Conservation (phyloP, 768 basidiomycete species). For the Strobilomyces confusus region DNA sequence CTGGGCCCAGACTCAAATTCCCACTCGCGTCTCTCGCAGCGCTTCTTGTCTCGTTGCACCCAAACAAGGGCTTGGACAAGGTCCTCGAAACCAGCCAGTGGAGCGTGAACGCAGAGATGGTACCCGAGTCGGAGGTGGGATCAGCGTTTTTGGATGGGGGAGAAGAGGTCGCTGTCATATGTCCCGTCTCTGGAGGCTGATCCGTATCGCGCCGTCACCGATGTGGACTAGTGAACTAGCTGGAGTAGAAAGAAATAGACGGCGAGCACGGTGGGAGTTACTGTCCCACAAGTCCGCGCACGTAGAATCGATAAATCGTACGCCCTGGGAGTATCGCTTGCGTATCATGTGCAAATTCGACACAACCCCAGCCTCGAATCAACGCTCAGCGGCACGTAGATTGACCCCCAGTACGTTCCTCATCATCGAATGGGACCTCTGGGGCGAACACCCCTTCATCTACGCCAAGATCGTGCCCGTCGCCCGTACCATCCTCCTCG, state of each 20-base stretch:
- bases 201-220: background rate
- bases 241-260: background rate
- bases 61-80: conserved; percentile 44
- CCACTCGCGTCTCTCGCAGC: conserved; percentile 47
- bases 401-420: conserved; percentile 38
- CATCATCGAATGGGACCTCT: conserved; percentile 49
- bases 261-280: no score
- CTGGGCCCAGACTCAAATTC: conserved; percentile 17
- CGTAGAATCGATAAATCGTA: background rate
- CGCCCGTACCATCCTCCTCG: conserved; percentile 43
- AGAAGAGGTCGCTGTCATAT: conserved; percentile 77
- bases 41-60: conserved; percentile 53
- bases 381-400: conserved; percentile 19
- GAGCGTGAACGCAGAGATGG: conserved; percentile 82
- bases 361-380: no score
- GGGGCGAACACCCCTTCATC: conserved; percentile 51
- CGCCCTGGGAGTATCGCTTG: background rate
- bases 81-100: conserved; percentile 63
- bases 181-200: conserved; percentile 77
- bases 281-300: background rate
- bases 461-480: conserved; percentile 44
- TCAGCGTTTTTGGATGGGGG: conserved; percentile 53
- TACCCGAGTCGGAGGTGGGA: conserved; percentile 46
- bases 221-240: background rate
- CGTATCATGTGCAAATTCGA: conserved; percentile 14